Evolutionary conservation across 768 basidiomycete genomes (phyloP), one percentile per base, ranked within the genome.

Genomic region (Russula sp.): DNA sequence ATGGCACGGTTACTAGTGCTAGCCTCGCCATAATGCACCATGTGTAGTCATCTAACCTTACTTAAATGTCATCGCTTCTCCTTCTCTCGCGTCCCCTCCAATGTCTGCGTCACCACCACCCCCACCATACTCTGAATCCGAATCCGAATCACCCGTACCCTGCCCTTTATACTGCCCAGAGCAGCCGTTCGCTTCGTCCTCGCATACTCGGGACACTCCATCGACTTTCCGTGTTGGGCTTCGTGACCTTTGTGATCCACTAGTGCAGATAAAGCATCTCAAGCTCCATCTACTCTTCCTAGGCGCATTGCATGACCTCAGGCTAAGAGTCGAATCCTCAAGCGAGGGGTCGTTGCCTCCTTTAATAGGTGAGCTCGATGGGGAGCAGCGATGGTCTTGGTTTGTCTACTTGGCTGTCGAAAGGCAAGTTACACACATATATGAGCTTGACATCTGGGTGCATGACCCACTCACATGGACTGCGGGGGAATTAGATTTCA

Each of bases 391-490:
- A 51, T 79, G 78, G 78, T 68, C 69, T 1, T 79, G 79, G 79
- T 79, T 79, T 65, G 70, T 79, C 32, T 66, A 71, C 28, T 67
- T 79, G 13, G 78, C 79, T 3, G 73, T 77, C 7, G 76, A 79
- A 51, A 71, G 78, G 78, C 75, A 44, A 24, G 55, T 62, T 28
- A 4, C 11, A 24, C 46, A 22, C 5, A 51, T 42, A 16, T 44
- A 3, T 26, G 30, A 22, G 10, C 11, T 34, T 22, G 36, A 13
- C 36, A 36, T 36, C 36, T 8, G 36, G 4, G 26, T 18, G 9
- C 26, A 6, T 52, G 26, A 34, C 26, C n/a, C 34, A 46, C 48
- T 42, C 38, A 51, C 44, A 16, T 49, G 7, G 48, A 13, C 2
- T 26, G 16, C 26, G 55, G 11, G 16, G 49, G 7, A 36, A 44